Percentiles rank a stretch among this genome's conserved stretches.
phyloP scores from a whole-genome alignment of 352 stramenopile species.

The Pilasporangium apinafurcum region DNA sequence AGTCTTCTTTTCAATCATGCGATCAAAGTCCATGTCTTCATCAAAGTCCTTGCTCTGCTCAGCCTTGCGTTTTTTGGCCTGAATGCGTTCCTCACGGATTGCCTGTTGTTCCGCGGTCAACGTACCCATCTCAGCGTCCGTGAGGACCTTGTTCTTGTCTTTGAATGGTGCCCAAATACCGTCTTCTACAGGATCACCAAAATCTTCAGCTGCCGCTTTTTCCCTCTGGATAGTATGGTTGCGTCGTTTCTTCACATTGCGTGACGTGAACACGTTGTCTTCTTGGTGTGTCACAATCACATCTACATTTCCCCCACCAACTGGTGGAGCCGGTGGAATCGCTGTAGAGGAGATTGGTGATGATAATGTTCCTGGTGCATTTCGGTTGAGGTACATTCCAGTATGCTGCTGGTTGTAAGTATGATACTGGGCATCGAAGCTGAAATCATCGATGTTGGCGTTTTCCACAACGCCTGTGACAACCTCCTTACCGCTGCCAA shows the following conservation, averaged over 20 bases:
- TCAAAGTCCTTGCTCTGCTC: constrained; percentile 42
- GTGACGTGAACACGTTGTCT: constrained; percentile 31
- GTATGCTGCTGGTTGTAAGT: constrained; percentile 55
- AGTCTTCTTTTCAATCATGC: constrained; percentile 85
- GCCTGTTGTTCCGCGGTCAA: constrained; percentile 46
- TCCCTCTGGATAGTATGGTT: constrained; percentile 27
- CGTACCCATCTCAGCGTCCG: constrained; percentile 42
- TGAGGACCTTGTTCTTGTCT: constrained; percentile 33
- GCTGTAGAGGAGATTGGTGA: neutral
- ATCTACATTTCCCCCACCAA: too few species aligned
- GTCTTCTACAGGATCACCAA: constrained; percentile 33
- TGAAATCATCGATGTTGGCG: constrained; percentile 66
- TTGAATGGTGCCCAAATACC: constrained; percentile 63
- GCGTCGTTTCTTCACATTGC: constrained; percentile 32
- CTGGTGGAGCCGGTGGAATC: too few species aligned
- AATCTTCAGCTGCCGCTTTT: constrained; percentile 24
- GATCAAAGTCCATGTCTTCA: constrained; percentile 82
- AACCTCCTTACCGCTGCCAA: constrained; percentile 60
- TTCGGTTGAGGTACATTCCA: constrained; percentile 11
- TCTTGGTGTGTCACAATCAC: constrained; percentile 11
- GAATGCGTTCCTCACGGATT: constrained; percentile 41
- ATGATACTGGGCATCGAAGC: constrained; percentile 80
- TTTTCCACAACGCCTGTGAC: constrained; percentile 73
- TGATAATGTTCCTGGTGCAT: too few species aligned
- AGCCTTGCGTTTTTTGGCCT: constrained; percentile 48